These are phyloP conservation scores for Lanmaoa pseudosensibilis DNA, from an alignment of 768 basidiomycete species.

Conservation along the genomic window DNA sequence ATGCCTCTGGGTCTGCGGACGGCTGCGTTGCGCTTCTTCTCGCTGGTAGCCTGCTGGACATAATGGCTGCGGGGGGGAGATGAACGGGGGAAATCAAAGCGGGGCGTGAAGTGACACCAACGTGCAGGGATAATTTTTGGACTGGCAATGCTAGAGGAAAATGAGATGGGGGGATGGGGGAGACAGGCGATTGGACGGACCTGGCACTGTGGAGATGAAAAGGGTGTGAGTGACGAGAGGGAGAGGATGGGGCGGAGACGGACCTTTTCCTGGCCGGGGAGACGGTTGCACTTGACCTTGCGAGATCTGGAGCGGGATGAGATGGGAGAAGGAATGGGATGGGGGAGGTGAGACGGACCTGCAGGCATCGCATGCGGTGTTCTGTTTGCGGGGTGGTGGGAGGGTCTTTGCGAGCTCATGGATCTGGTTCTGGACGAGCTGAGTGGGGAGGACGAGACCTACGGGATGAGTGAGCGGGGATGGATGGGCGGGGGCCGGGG, in stretches of 20 bases:
- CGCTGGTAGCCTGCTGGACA: constrained; percentile 82
- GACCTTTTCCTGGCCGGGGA: constrained; percentile 83
- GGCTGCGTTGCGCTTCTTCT: constrained; percentile 70
- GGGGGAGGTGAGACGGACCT: constrained; percentile 52
- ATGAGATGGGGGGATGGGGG: constrained; percentile 6
- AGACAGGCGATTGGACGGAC: constrained; percentile 38
- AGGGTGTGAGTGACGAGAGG: constrained; percentile 11
- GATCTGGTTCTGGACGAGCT: constrained; percentile 76
- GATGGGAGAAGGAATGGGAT: neutral
- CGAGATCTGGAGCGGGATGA: constrained; percentile 52
- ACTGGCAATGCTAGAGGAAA: constrained; percentile 65
- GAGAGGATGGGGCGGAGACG: constrained; percentile 21
- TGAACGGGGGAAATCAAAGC: constrained; percentile 18
- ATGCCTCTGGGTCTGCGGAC: constrained; percentile 66
- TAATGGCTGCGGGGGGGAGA: constrained; percentile 51
- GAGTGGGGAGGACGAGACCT: constrained; percentile 65
- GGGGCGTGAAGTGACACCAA: constrained; percentile 42
- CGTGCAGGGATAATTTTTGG: constrained; percentile 94
- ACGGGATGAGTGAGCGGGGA: constrained; percentile 3
- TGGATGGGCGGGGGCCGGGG: neutral
- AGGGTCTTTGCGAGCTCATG: constrained; percentile 78
- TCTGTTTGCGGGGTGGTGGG: constrained; percentile 87
- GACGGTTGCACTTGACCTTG: constrained; percentile 86
- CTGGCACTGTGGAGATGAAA: constrained; percentile 55
- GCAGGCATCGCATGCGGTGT: constrained; percentile 93